phyloP scores from a whole-genome alignment of 2,329 filamentous ascomycete genomes.

The Alternaria brassicicola region DNA sequence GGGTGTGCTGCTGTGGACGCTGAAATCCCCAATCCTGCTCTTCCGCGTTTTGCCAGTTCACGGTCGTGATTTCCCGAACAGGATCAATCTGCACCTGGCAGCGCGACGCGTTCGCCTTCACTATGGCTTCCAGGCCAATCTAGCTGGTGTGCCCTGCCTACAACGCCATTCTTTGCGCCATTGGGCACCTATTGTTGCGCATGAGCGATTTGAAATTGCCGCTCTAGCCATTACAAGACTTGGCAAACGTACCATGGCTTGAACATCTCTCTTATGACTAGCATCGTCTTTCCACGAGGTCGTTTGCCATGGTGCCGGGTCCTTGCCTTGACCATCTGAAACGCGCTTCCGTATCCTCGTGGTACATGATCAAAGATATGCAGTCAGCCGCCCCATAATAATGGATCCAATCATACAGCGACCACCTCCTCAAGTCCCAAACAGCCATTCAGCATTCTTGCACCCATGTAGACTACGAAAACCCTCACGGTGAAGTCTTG shows the following conservation, averaged over 20 bases:
- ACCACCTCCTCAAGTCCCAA: neutral
- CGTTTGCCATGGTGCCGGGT: constrained; percentile 38
- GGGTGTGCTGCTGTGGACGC: constrained; percentile 10
- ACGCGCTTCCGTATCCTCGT: constrained; percentile 27
- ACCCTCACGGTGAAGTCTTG: neutral
- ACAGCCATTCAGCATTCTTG: neutral
- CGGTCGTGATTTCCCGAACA: constrained; percentile 38
- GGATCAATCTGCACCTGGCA: constrained; percentile 26
- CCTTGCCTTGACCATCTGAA: constrained; percentile 34
- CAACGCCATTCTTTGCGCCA: constrained; percentile 13
- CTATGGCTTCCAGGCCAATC: constrained; percentile 9
- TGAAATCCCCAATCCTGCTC: neutral
- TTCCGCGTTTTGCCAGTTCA: constrained; percentile 17
- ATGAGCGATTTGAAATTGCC: constrained; percentile 2
- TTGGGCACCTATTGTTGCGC: constrained; percentile 9
- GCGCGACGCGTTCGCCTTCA: constrained; percentile 15
- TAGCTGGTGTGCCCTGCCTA: constrained; percentile 8
- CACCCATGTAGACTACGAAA: neutral
- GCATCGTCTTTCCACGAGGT: constrained; percentile 22
- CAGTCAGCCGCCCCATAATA: constrained; percentile 7
- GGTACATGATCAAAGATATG: constrained; percentile 9
- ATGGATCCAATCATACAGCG: neutral
- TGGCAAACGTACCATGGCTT: constrained; percentile 13
- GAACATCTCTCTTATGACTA: neutral
- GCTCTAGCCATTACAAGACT: constrained; percentile 2